Evolutionary conservation across 2,329 filamentous ascomycete species (phyloP).

Genomic region (Emmonsiellopsis sp.): DNA sequence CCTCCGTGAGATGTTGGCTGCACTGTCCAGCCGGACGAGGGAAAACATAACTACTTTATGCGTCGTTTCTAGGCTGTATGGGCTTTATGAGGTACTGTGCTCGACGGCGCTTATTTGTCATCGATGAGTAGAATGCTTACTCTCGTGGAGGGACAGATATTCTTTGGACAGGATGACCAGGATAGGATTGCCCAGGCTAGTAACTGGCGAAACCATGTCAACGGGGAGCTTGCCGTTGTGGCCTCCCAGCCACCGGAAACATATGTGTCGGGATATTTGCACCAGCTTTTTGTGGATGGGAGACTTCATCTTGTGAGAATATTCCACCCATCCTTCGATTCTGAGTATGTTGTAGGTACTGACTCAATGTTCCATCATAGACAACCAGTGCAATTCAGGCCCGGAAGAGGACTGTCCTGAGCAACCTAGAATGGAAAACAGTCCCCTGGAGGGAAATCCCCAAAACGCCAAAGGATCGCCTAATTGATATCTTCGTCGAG

Average conservation of each 20-base stretch:
- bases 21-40: constrained; percentile 1
- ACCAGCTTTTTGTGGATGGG: constrained; percentile 4
- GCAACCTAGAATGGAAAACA: constrained; percentile 24
- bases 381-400: constrained; percentile 4
- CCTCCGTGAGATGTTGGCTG: constrained; percentile 3
- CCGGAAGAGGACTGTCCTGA: constrained; percentile 21
- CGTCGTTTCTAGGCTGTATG: constrained; percentile 4
- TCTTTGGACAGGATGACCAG: constrained; percentile 4
- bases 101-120: background rate
- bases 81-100: constrained; percentile 3
- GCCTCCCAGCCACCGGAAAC: constrained; percentile 4
- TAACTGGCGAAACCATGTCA: constrained; percentile 5
- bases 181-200: constrained; percentile 5
- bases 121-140: background rate
- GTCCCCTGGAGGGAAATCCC: constrained; percentile 23
- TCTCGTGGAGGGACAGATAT: background rate
- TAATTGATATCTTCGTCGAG: constrained; percentile 24
- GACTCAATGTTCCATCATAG: constrained; percentile 1
- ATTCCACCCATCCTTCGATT: too few relatives aligned
- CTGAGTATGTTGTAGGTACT: background rate
- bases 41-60: constrained; percentile 4
- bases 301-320: constrained; percentile 6
- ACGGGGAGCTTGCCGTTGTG: constrained; percentile 5
- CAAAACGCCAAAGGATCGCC: constrained; percentile 24
- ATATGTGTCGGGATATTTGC: constrained; percentile 3